These are phyloP conservation scores for Geotrichum carabidarum DNA, from an alignment of 1,139 yeast genomes.

Conservation along the genomic window DNA sequence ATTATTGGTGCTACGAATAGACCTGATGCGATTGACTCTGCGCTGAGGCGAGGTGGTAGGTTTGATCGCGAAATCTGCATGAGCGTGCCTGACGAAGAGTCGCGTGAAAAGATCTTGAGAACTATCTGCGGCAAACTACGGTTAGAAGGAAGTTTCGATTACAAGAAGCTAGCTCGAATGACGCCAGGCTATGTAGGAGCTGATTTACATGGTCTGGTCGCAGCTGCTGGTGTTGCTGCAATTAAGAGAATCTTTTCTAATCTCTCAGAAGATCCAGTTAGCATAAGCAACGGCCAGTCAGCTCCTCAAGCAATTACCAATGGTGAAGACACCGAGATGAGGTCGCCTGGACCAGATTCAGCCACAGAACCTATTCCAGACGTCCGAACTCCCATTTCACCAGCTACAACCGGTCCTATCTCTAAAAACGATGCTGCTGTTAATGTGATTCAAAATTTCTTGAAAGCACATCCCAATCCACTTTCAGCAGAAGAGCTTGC, in stretches of 20 bases:
- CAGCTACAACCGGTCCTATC: background rate
- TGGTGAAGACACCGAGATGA: constrained; percentile 21
- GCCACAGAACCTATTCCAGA: background rate
- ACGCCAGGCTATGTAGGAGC: constrained; percentile 99
- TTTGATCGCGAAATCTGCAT: constrained; percentile 92
- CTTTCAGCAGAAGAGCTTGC: constrained; percentile 67
- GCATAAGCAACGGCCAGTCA: constrained; percentile 7
- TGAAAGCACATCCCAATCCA: constrained; percentile 72
- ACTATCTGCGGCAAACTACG: constrained; percentile 65
- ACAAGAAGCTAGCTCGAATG: constrained; percentile 69
- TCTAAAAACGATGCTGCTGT: constrained; percentile 32
- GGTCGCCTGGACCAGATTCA: background rate
- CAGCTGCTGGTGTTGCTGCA: constrained; percentile 94
- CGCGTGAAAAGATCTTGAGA: constrained; percentile 68
- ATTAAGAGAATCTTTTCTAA: constrained; percentile 72
- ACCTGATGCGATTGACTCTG: constrained; percentile 95
- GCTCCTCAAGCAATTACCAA: constrained; percentile 14
- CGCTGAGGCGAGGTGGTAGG: constrained; percentile 92
- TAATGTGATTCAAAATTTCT: constrained; percentile 68
- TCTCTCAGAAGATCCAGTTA: background rate
- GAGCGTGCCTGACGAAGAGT: constrained; percentile 85
- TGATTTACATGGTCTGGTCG: constrained; percentile 84
- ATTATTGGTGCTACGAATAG: constrained; percentile 96
- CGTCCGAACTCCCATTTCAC: background rate
- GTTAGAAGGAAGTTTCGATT: constrained; percentile 67